These are phyloP conservation scores for Holtermannia corniformis DNA, from an alignment of 768 basidiomycete species.

Conservation along the genomic window DNA sequence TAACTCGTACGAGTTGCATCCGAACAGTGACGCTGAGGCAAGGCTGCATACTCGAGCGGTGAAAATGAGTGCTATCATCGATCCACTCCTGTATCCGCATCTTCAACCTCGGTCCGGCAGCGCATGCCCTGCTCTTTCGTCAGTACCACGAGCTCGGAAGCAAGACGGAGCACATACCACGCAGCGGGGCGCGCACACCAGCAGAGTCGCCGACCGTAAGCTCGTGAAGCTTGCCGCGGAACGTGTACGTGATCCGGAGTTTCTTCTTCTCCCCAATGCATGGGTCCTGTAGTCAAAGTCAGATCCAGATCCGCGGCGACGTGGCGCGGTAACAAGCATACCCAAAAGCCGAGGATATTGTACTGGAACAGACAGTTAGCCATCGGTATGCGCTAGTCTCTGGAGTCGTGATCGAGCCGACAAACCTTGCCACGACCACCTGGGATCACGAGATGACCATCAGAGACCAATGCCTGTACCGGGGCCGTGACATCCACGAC, in stretches of 20 bases:
- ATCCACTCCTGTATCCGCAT: no score
- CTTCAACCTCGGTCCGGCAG: no score
- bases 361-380: constrained; percentile 44
- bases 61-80: no score
- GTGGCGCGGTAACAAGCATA: constrained; percentile 9
- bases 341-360: constrained; percentile 71
- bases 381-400: neutral
- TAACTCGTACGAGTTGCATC: no score
- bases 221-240: constrained; percentile 62
- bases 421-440: constrained; percentile 65
- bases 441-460: constrained; percentile 68
- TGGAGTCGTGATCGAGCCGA: neutral
- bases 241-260: constrained; percentile 64
- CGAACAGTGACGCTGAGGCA: no score
- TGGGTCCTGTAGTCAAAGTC: constrained; percentile 53
- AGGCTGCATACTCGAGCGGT: no score
- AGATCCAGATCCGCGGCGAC: neutral
- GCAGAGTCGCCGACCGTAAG: constrained; percentile 64
- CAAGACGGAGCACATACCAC: constrained; percentile 19
- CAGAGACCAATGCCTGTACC: constrained; percentile 68
- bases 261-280: constrained; percentile 62
- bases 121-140: no score
- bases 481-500: constrained; percentile 69
- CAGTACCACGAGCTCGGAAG: no score
- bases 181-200: constrained; percentile 46